Conservation (phyloP, 192 early-diverging fungal species). For the Coemansia sp. region DNA sequence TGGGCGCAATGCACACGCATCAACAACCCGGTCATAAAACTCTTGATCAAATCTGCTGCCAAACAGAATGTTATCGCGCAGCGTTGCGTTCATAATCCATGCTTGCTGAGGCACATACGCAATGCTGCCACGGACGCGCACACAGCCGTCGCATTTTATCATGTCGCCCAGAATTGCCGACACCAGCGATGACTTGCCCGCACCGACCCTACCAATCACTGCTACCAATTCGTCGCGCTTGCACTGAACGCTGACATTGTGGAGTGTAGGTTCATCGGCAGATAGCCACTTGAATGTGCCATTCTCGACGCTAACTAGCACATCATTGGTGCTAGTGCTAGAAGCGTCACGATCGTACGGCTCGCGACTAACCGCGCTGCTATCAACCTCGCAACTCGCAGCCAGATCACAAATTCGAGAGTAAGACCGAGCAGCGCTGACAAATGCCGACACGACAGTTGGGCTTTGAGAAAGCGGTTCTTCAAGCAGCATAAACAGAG, state of each 20-base stretch:
- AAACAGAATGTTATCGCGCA: constrained; percentile 69
- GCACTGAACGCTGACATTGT: constrained; percentile 42
- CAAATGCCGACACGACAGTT: constrained; percentile 65
- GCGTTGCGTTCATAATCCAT: constrained; percentile 59
- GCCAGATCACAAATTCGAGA: constrained; percentile 76
- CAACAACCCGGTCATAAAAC: constrained; percentile 58
- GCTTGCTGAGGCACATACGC: constrained; percentile 63
- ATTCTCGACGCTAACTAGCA: constrained; percentile 17
- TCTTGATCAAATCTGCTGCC: constrained; percentile 56
- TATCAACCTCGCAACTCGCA: constrained; percentile 75
- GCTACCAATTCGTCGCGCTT: constrained; percentile 55
- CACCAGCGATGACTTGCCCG: constrained; percentile 65
- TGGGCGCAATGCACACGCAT: constrained; percentile 55
- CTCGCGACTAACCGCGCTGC: constrained; percentile 55
- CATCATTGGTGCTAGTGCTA: constrained; percentile 8
- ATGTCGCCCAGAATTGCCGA: constrained; percentile 63
- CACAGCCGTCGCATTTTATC: constrained; percentile 32
- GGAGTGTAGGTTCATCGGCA: constrained; percentile 28
- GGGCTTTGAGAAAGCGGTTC: constrained; percentile 88
- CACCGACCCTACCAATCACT: constrained; percentile 63
- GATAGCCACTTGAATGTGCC: constrained; percentile 59
- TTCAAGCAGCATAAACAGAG: constrained; percentile 86
- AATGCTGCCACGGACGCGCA: constrained; percentile 33
- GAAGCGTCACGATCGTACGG: constrained; percentile 18
- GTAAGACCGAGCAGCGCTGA: constrained; percentile 81